Evolutionary conservation across 352 stramenopile species (phyloP), one percentile per base, ranked within the genome.

Genomic region (Thalassiosira oceanica): DNA sequence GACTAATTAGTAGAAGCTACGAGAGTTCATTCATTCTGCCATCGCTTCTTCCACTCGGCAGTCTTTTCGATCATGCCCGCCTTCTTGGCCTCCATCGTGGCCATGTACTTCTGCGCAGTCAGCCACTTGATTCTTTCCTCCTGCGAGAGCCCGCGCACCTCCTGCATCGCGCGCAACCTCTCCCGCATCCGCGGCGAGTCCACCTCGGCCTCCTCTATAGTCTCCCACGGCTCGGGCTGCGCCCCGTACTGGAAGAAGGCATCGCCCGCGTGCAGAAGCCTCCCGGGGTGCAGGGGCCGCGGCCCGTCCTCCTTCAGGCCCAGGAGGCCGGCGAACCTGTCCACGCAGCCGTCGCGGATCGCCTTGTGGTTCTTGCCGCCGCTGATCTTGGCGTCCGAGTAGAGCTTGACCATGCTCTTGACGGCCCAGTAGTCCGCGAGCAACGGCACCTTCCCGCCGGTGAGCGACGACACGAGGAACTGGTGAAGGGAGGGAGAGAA

Each of bases 341-440:
- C 69, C 2, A 88, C 69, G 64, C 83, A 88, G 10, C 57, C 50
- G 45, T 88, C 73, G 27, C 83, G 75, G 20, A 78, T 42, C 21
- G 20, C 13, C 27, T 85, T 87, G 45, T 90, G 80, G 45, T 70
- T 55, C 53, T 68, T 63, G 8, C 21, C 56, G 23, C 64, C 65
- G 52, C 78, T 88, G 39, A 90, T 89, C 24, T 62, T 71, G 1
- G 48, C 41, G 42, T 72, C 29, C 1, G 70, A 74, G 51, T 88
- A 74, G 16, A 91, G 35, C 42, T 91, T 85, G 1, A 87, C 51
- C 57, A 85, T 74, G 39, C 35, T 72, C 28, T 80, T 76, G 2
- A 83, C 71, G 7, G 81, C 73, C 84, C 84, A 91, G 35, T 74
- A 77, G 49, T 91, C 81, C 13, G 81, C 78, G 24, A 91, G 46